A percentile compares a stretch with the other conserved stretches of the same genome.
phyloP scores from a whole-genome alignment of 768 basidiomycete species.

The Tricholoma sp. region DNA sequence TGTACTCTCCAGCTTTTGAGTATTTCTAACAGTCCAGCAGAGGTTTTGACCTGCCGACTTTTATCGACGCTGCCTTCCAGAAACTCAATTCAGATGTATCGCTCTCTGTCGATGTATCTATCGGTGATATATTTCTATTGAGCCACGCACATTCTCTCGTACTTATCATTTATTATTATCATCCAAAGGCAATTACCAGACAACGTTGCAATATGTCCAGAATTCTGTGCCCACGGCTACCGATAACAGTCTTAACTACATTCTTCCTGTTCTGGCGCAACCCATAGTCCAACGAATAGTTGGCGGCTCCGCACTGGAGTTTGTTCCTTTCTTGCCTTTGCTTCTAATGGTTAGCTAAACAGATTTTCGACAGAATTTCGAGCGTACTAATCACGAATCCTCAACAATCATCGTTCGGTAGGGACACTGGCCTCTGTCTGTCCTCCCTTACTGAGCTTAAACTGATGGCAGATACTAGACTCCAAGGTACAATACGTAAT shows the following conservation, averaged over 20 bases:
- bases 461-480: constrained; percentile 32
- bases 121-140: constrained; percentile 35
- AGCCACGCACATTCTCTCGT: background rate
- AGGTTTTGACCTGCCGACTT: constrained; percentile 58
- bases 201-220: constrained; percentile 60
- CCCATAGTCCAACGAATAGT: constrained; percentile 76
- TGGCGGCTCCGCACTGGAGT: constrained; percentile 52
- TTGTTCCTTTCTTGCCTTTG: constrained; percentile 4
- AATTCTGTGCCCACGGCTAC: constrained; percentile 50
- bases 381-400: constrained; percentile 60
- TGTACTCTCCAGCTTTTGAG: background rate
- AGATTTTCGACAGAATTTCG: constrained; percentile 36
- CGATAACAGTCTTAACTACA: constrained; percentile 54
- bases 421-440: constrained; percentile 5
- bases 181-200: constrained; percentile 52
- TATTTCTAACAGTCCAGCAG: constrained; percentile 24
- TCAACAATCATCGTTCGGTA: constrained; percentile 53
- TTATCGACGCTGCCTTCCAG: constrained; percentile 63
- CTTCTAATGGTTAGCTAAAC: background rate
- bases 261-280: constrained; percentile 64
- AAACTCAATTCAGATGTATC: constrained; percentile 57
- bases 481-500: constrained; percentile 62
- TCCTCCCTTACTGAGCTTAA: background rate
- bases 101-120: constrained; percentile 47
- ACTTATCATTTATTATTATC: too few species aligned